Evolutionary conservation across 179 eudicot genomes (phyloP), one percentile per base, ranked within the genome.

Genomic region (Nepenthes alata): DNA sequence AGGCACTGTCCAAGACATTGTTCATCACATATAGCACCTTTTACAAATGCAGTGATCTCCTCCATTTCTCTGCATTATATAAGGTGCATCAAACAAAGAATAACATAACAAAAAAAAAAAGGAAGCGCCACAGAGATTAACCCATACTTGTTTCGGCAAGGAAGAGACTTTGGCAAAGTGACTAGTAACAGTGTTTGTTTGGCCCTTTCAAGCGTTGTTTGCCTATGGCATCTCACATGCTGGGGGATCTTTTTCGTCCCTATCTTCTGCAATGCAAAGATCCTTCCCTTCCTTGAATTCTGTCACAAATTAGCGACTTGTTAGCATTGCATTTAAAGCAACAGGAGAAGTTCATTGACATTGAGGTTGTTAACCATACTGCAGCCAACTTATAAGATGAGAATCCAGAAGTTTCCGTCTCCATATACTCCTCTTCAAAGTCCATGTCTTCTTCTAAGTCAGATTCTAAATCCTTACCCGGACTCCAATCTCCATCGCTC

Each of bases 1-100:
- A 94, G 86, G 78, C 97, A 94, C 60, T 97, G 91, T 57, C 99
- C 99, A 49, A 90, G 83, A 74, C 98, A 93, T 60, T 93, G 93
- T 77, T 84, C 89, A 64, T 90, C 87, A 67, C 96, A 83, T 62
- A 87, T 85, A 63, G 96, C 97, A 69, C 80, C 89, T 83, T 87
- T 90, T 41, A 94, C 77, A 58, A 86, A 82, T 67, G 83, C 55
- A 67, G 85, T 76, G 53, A 94, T 85, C 77, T 94, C 97, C 63
- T 90, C 91, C 91, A 90, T 84, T 81, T 94, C 99, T 85, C 99
- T 94, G 76, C 25, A 66, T 53, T 47, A 39, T 63, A 62, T 63
- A 61, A 49, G 16, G 2, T 16, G 44, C 44, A 65, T 67, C 11
- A 45, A 45, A 50, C 38, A 10, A 35, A 13, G n/a, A 57, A 63